Evolutionary conservation across 116 monocot species (phyloP).

Genomic region (Papilionanthe hybrid): DNA sequence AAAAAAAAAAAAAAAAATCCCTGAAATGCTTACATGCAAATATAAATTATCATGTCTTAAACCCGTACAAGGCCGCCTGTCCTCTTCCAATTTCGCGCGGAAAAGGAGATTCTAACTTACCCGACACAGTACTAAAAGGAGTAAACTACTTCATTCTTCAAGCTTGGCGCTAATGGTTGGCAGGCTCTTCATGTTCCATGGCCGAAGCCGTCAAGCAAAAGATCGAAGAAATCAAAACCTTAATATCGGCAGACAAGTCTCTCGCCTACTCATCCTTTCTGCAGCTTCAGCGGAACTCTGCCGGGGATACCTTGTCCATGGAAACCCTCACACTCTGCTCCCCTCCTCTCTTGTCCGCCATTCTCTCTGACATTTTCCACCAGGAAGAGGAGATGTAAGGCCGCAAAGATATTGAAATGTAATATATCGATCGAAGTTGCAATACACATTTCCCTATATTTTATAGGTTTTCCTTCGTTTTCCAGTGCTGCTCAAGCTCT

Average conservation of each 20-base stretch:
- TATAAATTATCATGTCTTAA: too few species aligned
- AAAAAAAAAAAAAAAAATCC: too few species aligned
- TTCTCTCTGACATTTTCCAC: constrained; percentile 38
- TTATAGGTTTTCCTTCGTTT: constrained; percentile 4
- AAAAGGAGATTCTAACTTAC: too few species aligned
- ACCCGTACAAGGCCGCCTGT: too few species aligned
- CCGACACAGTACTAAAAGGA: too few species aligned
- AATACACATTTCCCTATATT: background rate
- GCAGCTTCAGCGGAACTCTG: constrained; percentile 27
- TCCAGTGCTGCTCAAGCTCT: constrained; percentile 45
- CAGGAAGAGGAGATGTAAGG: constrained; percentile 57
- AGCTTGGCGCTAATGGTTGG: background rate
- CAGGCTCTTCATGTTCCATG: background rate
- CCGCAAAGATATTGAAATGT: background rate
- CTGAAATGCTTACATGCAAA: too few species aligned
- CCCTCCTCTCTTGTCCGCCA: constrained; percentile 30
- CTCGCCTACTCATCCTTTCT: constrained; percentile 45
- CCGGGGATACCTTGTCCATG: constrained; percentile 25
- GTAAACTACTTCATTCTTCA: too few species aligned
- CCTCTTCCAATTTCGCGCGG: too few species aligned
- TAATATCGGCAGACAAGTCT: constrained; percentile 23
- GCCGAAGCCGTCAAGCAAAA: constrained; percentile 8
- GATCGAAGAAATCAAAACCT: constrained; percentile 32
- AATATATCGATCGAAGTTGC: background rate
- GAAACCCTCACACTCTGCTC: constrained; percentile 27